A percentile compares a stretch with the other conserved stretches of the same genome.
Evolutionary conservation across 371 early-diverging fungal species (phyloP).

Genomic region (Enterospora canceri): DNA sequence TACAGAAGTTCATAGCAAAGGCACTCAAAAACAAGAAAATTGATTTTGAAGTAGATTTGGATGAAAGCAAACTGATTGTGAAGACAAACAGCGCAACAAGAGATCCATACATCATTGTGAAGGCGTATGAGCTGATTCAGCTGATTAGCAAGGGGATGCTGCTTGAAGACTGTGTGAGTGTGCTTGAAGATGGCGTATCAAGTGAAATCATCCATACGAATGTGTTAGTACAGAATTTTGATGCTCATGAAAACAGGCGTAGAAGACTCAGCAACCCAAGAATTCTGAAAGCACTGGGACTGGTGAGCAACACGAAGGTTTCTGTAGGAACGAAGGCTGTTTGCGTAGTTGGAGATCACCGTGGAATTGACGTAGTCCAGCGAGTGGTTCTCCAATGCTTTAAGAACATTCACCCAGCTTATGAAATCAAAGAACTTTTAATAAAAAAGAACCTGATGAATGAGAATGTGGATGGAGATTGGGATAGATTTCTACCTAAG

Average conservation of each 20-base stretch:
- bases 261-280: conserved; percentile 88
- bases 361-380: conserved; percentile 72
- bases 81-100: conserved; percentile 84
- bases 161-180: conserved; percentile 65
- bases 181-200: conserved; percentile 75
- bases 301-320: conserved; percentile 83
- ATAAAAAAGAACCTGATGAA: conserved; percentile 88
- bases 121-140: conserved; percentile 85
- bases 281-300: conserved; percentile 83
- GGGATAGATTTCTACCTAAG: conserved; percentile 93
- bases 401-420: conserved; percentile 96
- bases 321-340: conserved; percentile 94
- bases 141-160: conserved; percentile 82
- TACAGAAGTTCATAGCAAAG: conserved; percentile 80
- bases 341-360: conserved; percentile 70
- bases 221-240: conserved; percentile 76
- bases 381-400: conserved; percentile 83
- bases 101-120: conserved; percentile 87
- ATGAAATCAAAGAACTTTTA: conserved; percentile 93
- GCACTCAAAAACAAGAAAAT: conserved; percentile 75
- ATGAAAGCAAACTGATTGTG: conserved; percentile 89
- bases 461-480: conserved; percentile 80
- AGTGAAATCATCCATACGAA: conserved; percentile 93
- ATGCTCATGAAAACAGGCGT: conserved; percentile 86
- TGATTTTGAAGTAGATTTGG: conserved; percentile 73